Percentiles rank a stretch among this genome's conserved stretches.
phyloP scores from a whole-genome alignment of 2,329 filamentous ascomycete genomes.

The Escovopsis sp. region DNA sequence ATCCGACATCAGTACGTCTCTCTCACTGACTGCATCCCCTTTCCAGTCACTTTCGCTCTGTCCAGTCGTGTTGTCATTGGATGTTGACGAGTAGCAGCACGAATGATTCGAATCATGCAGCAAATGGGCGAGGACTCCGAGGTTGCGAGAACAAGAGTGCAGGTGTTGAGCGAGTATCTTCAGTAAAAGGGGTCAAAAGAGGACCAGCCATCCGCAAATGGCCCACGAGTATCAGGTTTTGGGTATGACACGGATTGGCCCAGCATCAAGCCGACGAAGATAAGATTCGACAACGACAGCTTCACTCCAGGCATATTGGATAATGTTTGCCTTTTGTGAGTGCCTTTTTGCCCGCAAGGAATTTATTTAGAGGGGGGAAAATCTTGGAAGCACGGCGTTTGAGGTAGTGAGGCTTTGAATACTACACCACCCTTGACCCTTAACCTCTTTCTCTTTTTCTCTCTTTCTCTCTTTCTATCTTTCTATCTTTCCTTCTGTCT shows the following conservation, averaged over 20 bases:
- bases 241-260: no score
- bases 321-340: no score
- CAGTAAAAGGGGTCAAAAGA: not conserved
- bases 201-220: not conserved
- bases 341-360: not conserved
- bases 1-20: slow-evolving; percentile 43
- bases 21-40: no score
- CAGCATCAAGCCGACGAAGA: no score
- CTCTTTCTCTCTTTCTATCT: not conserved
- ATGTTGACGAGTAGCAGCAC: slow-evolving; percentile 21
- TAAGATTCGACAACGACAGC: no score
- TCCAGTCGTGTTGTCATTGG: not conserved
- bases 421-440: no score
- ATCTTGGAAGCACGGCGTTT: not conserved
- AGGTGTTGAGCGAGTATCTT: slow-evolving; percentile 42
- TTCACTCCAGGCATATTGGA: no score
- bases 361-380: not conserved
- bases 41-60: not conserved
- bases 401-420: no score
- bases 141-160: slow-evolving; percentile 43
- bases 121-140: slow-evolving; percentile 43
- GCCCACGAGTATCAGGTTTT: no score
- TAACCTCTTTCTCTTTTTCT: not conserved
- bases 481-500: not conserved
- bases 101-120: slow-evolving; percentile 51